These are phyloP conservation scores for Penium margaritaceum DNA, from an alignment of 139 green algal genomes.

Conservation along the genomic window DNA sequence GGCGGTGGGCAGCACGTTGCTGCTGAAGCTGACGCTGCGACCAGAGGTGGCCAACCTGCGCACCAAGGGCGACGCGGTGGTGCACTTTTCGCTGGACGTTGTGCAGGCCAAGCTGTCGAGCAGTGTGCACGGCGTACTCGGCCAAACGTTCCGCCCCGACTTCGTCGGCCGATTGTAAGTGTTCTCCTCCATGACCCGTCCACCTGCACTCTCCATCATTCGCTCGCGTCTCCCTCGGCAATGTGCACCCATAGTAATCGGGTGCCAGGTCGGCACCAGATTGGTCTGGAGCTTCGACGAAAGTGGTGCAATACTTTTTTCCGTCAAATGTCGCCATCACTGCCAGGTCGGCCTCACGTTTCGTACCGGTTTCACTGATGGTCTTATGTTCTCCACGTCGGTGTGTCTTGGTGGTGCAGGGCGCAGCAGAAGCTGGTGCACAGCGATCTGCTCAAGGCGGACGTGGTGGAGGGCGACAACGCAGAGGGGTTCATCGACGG, in stretches of 20 bases:
- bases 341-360: too few relatives aligned
- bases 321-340: too few relatives aligned
- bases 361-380: too few relatives aligned
- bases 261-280: too few relatives aligned
- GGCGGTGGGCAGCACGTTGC: background rate
- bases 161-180: background rate
- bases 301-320: too few relatives aligned
- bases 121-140: conserved; percentile 4
- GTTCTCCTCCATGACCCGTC: too few relatives aligned
- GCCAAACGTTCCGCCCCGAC: conserved; percentile 5
- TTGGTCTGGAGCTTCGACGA: too few relatives aligned
- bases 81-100: background rate
- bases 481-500: conserved; percentile 31
- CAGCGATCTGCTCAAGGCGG: background rate
- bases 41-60: conserved; percentile 2
- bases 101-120: background rate
- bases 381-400: too few relatives aligned
- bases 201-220: too few relatives aligned
- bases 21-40: conserved; percentile 1
- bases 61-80: background rate
- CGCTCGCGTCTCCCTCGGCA: too few relatives aligned
- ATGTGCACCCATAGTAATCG: too few relatives aligned
- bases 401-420: too few relatives aligned
- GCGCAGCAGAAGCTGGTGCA: background rate
- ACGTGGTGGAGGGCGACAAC: conserved; percentile 12